Percentiles rank a stretch among this genome's conserved stretches.
These are phyloP conservation scores for Coemansia sp. DNA, from an alignment of 192 early-diverging fungal genomes.

Conservation along the genomic window DNA sequence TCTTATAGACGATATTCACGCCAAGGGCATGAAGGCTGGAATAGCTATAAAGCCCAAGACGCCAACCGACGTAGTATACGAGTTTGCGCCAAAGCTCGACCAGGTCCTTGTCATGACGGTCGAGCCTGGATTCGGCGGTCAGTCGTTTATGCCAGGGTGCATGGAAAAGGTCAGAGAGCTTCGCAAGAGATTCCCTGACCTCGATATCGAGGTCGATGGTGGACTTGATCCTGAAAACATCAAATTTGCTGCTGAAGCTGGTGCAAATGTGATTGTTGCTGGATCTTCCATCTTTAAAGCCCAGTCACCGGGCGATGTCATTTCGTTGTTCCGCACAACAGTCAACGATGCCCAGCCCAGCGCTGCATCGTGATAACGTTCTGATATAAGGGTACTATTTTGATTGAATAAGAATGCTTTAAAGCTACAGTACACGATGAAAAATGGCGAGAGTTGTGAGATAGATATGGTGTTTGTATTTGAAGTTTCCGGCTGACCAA, in stretches of 20 bases:
- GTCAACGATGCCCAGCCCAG: conserved; percentile 24
- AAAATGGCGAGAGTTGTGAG: not conserved
- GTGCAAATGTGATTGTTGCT: conserved; percentile 97
- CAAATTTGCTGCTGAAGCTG: conserved; percentile 80
- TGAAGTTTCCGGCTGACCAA: no score
- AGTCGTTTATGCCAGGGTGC: conserved; percentile 86
- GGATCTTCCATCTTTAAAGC: conserved; percentile 90
- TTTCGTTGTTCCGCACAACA: conserved; percentile 56
- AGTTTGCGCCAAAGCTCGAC: conserved; percentile 67
- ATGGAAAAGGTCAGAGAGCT: conserved; percentile 79
- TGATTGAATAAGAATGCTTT: not conserved
- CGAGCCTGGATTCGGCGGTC: conserved; percentile 96
- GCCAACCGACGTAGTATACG: conserved; percentile 60
- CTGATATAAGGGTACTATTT: no score
- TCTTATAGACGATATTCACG: conserved; percentile 80
- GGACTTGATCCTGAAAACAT: conserved; percentile 84
- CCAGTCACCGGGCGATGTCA: conserved; percentile 67
- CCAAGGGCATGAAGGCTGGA: conserved; percentile 87
- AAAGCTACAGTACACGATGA: not conserved
- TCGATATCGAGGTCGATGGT: conserved; percentile 96
- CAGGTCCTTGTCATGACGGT: conserved; percentile 96
- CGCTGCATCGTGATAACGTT: not conserved
- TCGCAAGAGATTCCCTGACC: conserved; percentile 72
- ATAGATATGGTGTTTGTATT: no score
- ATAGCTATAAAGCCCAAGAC: conserved; percentile 92